Conservation (phyloP, 768 basidiomycete genomes). For the Macrolepiota fuliginosa region DNA sequence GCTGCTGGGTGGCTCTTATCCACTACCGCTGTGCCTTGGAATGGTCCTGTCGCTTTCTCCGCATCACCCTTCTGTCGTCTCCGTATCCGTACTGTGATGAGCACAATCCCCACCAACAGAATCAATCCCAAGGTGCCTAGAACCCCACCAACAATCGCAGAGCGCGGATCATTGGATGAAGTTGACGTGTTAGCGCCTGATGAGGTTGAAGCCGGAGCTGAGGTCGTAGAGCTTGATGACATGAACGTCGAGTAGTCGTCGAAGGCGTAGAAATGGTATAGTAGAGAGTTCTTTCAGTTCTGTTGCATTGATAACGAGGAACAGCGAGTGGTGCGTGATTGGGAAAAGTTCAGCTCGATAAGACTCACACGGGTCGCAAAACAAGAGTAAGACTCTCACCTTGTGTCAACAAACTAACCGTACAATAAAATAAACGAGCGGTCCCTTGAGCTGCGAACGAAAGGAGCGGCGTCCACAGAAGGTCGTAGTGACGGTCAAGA, state of each 20-base stretch:
- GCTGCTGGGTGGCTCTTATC: conserved; percentile 35
- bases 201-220: conserved; percentile 12
- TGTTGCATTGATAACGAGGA: neutral
- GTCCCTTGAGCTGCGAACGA: conserved; percentile 22
- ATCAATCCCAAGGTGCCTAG: conserved; percentile 28
- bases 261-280: neutral
- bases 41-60: conserved; percentile 23
- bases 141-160: conserved; percentile 27
- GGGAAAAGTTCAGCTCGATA: neutral
- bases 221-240: conserved; percentile 5
- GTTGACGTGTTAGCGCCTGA: neutral
- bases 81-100: conserved; percentile 31
- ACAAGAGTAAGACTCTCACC: neutral
- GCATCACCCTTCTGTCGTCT: conserved; percentile 20
- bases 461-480: conserved; percentile 30
- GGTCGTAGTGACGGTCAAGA: conserved; percentile 5
- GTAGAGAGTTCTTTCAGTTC: neutral
- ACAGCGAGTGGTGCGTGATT: neutral
- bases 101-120: conserved; percentile 28
- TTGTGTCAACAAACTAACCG: neutral
- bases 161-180: conserved; percentile 26
- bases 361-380: neutral
- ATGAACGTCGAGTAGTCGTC: conserved; percentile 5
- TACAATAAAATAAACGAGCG: neutral
- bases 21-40: conserved; percentile 26